These are phyloP conservation scores for Cryptococcus sp. DNA, from an alignment of 1,284 basidiomycete genomes.

Conservation along the genomic window DNA sequence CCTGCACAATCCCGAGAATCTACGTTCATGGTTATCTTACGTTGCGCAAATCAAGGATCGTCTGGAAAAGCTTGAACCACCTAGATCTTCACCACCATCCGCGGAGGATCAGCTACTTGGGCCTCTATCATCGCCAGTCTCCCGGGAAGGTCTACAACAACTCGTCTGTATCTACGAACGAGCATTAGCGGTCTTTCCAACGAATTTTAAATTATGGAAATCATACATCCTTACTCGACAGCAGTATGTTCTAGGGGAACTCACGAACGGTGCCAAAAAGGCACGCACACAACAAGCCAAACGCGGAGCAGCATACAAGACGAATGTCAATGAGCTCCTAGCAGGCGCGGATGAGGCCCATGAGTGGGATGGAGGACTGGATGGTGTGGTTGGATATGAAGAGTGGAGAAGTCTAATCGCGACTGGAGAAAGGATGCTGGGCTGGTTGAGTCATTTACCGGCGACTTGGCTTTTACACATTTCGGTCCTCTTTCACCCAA, in stretches of 20 bases:
- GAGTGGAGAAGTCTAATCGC: constrained; percentile 91
- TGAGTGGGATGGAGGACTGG: constrained; percentile 79
- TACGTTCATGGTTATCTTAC: constrained; percentile 86
- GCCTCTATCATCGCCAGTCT: constrained; percentile 62
- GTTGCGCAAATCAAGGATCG: constrained; percentile 70
- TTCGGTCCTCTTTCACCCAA: constrained; percentile 82
- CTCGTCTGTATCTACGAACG: constrained; percentile 89
- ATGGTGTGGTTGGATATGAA: constrained; percentile 82
- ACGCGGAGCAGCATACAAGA: constrained; percentile 67
- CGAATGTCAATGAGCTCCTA: constrained; percentile 82
- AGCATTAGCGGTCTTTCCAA: constrained; percentile 80
- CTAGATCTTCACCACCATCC: constrained; percentile 21
- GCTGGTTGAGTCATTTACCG: constrained; percentile 84
- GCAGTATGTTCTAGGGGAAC: constrained; percentile 77
- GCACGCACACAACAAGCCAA: constrained; percentile 58
- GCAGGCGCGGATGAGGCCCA: constrained; percentile 80
- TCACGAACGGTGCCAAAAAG: constrained; percentile 42
- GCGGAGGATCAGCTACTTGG: constrained; percentile 46
- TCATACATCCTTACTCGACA: constrained; percentile 81
- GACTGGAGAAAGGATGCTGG: constrained; percentile 84
- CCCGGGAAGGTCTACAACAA: constrained; percentile 72
- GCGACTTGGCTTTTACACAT: constrained; percentile 92
- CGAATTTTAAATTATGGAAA: constrained; percentile 92
- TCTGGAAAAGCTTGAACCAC: constrained; percentile 58
- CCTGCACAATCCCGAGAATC: constrained; percentile 84